These are phyloP conservation scores for Ustilago hordei DNA, from an alignment of 1,284 basidiomycete species.

Conservation along the genomic window DNA sequence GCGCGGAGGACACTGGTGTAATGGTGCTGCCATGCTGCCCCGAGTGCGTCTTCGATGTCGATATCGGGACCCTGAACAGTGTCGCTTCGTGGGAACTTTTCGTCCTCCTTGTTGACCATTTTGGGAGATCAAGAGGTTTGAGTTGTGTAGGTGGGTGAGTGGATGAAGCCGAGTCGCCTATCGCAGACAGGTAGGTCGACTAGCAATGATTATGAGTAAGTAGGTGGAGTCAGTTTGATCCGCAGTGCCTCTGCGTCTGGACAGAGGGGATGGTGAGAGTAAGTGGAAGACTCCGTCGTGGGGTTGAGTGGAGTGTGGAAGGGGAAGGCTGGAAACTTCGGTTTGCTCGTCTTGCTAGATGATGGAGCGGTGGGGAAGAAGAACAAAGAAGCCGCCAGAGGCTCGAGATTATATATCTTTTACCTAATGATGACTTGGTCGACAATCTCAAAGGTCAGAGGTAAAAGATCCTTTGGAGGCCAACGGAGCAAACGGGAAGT, in stretches of 20 bases:
- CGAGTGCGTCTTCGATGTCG: conserved; percentile 37
- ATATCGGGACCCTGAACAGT: conserved; percentile 52
- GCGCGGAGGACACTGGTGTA: conserved; percentile 48
- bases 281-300: not conserved
- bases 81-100: conserved; percentile 48
- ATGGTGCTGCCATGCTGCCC: conserved; percentile 45
- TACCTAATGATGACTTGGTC: conserved; percentile 2
- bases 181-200: conserved; percentile 46
- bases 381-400: conserved; percentile 45
- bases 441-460: not conserved
- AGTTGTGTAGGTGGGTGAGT: not conserved
- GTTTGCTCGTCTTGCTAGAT: conserved; percentile 11
- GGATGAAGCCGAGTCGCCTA: conserved; percentile 27
- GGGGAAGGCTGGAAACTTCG: not conserved
- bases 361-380: conserved; percentile 19
- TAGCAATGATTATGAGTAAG: not conserved
- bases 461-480: conserved; percentile 7
- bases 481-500: conserved; percentile 9
- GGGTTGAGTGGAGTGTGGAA: not conserved
- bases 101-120: conserved; percentile 42
- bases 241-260: not conserved
- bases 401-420: conserved; percentile 37
- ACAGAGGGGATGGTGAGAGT: not conserved
- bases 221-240: not conserved
- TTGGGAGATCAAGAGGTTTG: conserved; percentile 7